Percentiles rank a stretch among this genome's conserved stretches.
Evolutionary conservation across 257 asterid genomes (phyloP).

Genomic region (Scutellaria galericulata): DNA sequence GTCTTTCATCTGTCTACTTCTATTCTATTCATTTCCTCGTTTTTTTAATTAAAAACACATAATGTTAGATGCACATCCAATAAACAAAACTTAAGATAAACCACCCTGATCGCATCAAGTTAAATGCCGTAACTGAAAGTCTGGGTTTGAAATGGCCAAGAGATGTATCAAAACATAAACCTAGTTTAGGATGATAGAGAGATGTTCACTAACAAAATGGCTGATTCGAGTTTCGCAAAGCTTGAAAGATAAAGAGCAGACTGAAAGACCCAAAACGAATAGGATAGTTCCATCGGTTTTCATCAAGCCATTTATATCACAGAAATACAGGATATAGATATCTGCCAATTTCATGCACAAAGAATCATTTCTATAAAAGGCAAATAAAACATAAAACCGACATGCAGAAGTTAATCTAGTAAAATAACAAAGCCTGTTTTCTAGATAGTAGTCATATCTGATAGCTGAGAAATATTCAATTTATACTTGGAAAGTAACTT

Average conservation of each 20-base stretch:
- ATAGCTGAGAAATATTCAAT: background rate
- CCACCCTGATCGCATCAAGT: constrained; percentile 3
- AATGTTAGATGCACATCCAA: background rate
- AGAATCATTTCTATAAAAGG: constrained; percentile 2
- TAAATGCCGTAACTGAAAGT: background rate
- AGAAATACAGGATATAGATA: background rate
- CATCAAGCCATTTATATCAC: background rate
- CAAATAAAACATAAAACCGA: background rate
- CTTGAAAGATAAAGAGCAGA: background rate
- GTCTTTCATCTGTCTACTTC: background rate
- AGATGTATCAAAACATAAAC: background rate
- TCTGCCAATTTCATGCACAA: constrained; percentile 5
- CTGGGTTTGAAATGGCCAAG: background rate
- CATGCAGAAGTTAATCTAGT: background rate
- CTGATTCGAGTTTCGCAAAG: background rate
- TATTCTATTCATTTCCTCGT: background rate
- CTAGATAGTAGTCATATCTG: background rate
- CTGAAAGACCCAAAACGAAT: background rate
- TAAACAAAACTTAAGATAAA: background rate
- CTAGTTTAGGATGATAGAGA: background rate
- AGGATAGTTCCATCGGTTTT: background rate
- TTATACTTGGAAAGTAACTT: background rate
- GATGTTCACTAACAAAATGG: background rate
- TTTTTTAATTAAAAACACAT: background rate
- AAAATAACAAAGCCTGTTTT: background rate